Percentiles rank a stretch among this genome's conserved stretches.
Conservation (phyloP, 2,329 filamentous ascomycete genomes). For the Cyphellophora attinorum region DNA sequence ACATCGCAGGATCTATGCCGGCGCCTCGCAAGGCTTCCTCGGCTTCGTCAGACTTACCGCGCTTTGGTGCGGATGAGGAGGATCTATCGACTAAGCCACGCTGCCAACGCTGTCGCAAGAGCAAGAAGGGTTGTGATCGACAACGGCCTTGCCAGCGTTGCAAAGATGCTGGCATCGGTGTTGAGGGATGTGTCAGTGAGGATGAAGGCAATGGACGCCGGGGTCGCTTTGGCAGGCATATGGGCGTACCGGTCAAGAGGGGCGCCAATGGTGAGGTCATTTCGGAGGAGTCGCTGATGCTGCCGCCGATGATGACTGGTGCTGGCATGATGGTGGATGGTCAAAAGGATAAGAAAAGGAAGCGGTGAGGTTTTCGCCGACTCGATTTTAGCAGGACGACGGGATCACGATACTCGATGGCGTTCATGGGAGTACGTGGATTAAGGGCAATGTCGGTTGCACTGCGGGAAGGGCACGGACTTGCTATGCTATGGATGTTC, state of each 20-base stretch:
- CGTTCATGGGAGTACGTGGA: too few species aligned
- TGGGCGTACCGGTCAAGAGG: constrained; percentile 60
- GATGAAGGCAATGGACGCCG: constrained; percentile 97
- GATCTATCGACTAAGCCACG: constrained; percentile 91
- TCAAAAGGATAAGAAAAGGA: constrained; percentile 62
- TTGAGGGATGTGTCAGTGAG: constrained; percentile 92
- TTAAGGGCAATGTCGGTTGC: too few species aligned
- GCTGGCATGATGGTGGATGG: constrained; percentile 24
- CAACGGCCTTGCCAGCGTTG: constrained; percentile 92
- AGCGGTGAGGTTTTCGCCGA: constrained; percentile 41
- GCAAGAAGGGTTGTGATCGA: constrained; percentile 97
- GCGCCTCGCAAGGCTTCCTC: constrained; percentile 50
- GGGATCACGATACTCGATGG: too few species aligned
- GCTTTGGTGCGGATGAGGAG: constrained; percentile 62
- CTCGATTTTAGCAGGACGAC: too few species aligned
- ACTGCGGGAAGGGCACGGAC: too few species aligned
- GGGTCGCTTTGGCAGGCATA: constrained; percentile 70
- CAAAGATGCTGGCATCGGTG: constrained; percentile 86
- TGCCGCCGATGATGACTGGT: constrained; percentile 20
- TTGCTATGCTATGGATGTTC: too few species aligned
- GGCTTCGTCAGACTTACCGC: constrained; percentile 36
- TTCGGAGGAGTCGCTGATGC: constrained; percentile 41
- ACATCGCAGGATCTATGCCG: constrained; percentile 6
- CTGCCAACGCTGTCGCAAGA: constrained; percentile 97
- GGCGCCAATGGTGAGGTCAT: constrained; percentile 23